phyloP scores from a whole-genome alignment of 345 rosid genomes.

The Euphorbia tirucalli region DNA sequence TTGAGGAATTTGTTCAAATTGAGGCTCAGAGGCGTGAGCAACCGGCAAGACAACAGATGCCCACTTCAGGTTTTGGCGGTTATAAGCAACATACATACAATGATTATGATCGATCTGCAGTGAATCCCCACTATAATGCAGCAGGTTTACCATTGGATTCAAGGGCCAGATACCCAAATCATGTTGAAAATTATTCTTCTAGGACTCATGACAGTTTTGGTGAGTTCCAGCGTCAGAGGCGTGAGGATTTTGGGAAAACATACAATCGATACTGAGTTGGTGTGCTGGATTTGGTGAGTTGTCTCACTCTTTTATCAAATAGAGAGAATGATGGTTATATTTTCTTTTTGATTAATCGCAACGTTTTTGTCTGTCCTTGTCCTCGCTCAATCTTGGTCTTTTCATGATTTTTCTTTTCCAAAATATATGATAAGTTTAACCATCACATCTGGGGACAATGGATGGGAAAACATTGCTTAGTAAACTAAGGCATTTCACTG shows the following conservation, averaged over 20 bases:
- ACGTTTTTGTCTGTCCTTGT: neutral
- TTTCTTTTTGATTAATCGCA: constrained; percentile 6
- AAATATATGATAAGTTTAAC: constrained; percentile 8
- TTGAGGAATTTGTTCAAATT: constrained; percentile 84
- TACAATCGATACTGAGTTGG: constrained; percentile 68
- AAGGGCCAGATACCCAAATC: constrained; percentile 59
- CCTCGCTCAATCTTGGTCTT: neutral
- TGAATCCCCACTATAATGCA: constrained; percentile 56
- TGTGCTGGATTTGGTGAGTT: constrained; percentile 58
- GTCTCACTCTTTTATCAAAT: constrained; percentile 26
- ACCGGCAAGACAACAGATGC: constrained; percentile 57
- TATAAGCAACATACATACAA: constrained; percentile 73
- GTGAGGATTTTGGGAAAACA: constrained; percentile 73
- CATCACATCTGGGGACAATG: neutral
- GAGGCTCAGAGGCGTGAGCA: constrained; percentile 80
- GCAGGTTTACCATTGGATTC: constrained; percentile 52
- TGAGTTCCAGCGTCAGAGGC: constrained; percentile 80
- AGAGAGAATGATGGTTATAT: constrained; percentile 11
- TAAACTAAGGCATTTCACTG: neutral
- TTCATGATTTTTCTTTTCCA: neutral
- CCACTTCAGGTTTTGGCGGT: constrained; percentile 55
- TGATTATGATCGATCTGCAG: constrained; percentile 58
- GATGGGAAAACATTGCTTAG: neutral
- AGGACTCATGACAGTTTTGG: constrained; percentile 67
- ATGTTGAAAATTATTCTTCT: constrained; percentile 60